Evolutionary conservation across 192 early-diverging fungal species (phyloP).

Genomic region (Coemansia sp.): DNA sequence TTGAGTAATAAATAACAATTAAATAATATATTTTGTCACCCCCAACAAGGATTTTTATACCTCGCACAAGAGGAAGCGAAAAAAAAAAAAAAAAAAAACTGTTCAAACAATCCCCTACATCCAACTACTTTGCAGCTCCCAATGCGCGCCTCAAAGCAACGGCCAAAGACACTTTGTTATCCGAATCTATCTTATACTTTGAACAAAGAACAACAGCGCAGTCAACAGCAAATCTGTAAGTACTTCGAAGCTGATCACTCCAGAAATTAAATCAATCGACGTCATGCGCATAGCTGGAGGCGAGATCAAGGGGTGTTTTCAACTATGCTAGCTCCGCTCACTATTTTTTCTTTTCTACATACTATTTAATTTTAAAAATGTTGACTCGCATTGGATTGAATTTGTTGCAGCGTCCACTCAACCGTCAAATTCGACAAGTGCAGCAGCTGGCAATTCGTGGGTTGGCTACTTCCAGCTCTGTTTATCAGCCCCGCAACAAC

Average conservation of each 20-base stretch:
- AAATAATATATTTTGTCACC: no score
- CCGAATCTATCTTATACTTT: no score
- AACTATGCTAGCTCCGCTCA: background rate
- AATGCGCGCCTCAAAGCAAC: no score
- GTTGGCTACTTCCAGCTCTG: background rate
- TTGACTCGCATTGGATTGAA: background rate
- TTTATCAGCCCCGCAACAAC: slow-evolving; percentile 12
- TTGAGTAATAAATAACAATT: no score
- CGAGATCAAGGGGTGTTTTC: background rate
- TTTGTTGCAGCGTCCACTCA: background rate
- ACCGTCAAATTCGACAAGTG: background rate
- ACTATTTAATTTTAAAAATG: background rate
- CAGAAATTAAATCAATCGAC: background rate
- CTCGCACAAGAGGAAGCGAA: no score
- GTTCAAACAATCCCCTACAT: no score
- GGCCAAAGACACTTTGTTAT: no score
- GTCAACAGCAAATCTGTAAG: no score
- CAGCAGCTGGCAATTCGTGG: background rate
- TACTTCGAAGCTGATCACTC: background rate
- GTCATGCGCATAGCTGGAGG: background rate
- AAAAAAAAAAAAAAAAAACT: no score
- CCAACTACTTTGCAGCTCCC: no score
- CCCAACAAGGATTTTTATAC: no score
- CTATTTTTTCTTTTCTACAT: background rate
- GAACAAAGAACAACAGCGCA: no score